phyloP scores from a whole-genome alignment of 805 yeast species.

The Candida cerambycidarum region DNA sequence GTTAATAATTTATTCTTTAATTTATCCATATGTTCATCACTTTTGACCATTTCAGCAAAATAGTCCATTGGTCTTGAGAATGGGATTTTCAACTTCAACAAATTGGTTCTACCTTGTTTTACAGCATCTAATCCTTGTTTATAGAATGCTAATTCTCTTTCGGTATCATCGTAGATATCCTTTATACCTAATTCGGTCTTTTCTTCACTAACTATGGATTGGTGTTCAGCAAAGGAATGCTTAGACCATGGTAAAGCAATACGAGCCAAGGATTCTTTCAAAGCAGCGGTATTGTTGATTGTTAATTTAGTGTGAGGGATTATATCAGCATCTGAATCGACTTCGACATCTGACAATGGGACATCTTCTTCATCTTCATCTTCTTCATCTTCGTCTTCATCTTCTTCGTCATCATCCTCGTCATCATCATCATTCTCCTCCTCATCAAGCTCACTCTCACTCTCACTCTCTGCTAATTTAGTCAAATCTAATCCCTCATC shows the following conservation, averaged over 20 bases:
- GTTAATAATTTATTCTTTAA: slow-evolving; percentile 76
- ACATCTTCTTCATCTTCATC: slow-evolving; percentile 62
- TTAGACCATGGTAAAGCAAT: slow-evolving; percentile 64
- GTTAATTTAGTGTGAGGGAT: slow-evolving; percentile 91
- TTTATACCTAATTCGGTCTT: slow-evolving; percentile 66
- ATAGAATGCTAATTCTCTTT: slow-evolving; percentile 92
- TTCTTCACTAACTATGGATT: slow-evolving; percentile 60
- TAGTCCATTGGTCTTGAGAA: slow-evolving; percentile 93
- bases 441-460: slow-evolving; percentile 43
- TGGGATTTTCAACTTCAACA: slow-evolving; percentile 72
- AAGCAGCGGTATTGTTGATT: slow-evolving; percentile 82
- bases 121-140: slow-evolving; percentile 91
- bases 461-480: slow-evolving; percentile 50
- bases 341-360: slow-evolving; percentile 85
- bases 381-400: slow-evolving; percentile 50
- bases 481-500: slow-evolving; percentile 47
- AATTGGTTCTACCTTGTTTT: slow-evolving; percentile 61
- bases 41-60: slow-evolving; percentile 98
- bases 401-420: slow-evolving; percentile 56
- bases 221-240: slow-evolving; percentile 81
- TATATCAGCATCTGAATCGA: slow-evolving; percentile 92
- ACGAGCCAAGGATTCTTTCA: slow-evolving; percentile 66
- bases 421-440: slow-evolving; percentile 50
- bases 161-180: slow-evolving; percentile 93
- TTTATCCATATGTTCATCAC: slow-evolving; percentile 97